Conservation (phyloP, 805 yeast species). For the Candida wancherniae region DNA sequence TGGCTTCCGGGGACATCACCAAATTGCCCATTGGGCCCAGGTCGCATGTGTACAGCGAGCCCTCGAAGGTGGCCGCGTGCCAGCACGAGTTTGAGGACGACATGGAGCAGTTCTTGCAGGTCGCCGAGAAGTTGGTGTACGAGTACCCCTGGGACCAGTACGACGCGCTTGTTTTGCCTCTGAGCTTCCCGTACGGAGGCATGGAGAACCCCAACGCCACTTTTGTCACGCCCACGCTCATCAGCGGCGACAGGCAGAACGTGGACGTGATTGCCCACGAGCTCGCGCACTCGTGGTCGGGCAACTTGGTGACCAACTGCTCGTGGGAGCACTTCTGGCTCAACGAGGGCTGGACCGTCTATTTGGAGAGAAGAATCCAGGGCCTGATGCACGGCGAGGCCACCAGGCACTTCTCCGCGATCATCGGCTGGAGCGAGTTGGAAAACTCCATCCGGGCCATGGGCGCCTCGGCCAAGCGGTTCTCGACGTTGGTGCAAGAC, state of each 20-base stretch:
- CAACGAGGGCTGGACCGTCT: conserved; percentile 96
- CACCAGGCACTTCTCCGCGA: conserved; percentile 72
- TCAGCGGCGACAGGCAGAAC: conserved; percentile 79
- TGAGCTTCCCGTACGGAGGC: conserved; percentile 82
- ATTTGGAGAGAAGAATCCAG: conserved; percentile 77
- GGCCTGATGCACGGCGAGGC: conserved; percentile 77
- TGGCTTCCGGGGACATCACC: conserved; percentile 77
- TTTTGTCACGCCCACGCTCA: conserved; percentile 83
- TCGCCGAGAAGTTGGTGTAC: conserved; percentile 73
- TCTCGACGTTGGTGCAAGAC: conserved; percentile 64
- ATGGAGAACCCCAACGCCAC: conserved; percentile 94
- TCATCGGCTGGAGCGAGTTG: conserved; percentile 86
- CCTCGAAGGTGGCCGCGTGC: conserved; percentile 59
- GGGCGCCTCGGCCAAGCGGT: conserved; percentile 49
- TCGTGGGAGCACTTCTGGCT: conserved; percentile 95
- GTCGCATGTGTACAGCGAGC: conserved; percentile 78
- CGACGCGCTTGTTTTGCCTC: conserved; percentile 76
- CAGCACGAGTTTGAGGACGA: conserved; percentile 78
- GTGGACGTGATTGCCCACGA: conserved; percentile 92
- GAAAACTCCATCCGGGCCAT: conserved; percentile 61
- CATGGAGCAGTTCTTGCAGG: conserved; percentile 70
- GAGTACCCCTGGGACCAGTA: conserved; percentile 82
- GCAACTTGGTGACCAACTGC: conserved; percentile 83
- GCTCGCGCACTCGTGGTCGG: conserved; percentile 89
- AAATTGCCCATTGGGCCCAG: conserved; percentile 77